These are phyloP conservation scores for Scheffersomyces spartinae DNA, from an alignment of 805 yeast genomes.

Conservation along the genomic window DNA sequence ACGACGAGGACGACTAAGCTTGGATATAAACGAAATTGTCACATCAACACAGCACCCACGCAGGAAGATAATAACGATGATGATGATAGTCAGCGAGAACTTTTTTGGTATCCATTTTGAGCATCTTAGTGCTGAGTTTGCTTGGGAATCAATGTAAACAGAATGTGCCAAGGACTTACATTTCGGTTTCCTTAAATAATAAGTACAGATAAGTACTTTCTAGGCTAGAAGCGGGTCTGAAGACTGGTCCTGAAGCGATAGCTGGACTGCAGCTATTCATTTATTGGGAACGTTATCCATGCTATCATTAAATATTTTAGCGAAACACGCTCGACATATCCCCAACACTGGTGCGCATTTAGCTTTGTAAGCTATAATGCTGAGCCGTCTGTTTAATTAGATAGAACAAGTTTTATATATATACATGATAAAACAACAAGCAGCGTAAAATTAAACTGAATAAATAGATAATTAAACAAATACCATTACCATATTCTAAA, in stretches of 20 bases:
- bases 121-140: slow-evolving; percentile 7
- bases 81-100: slow-evolving; percentile 5
- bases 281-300: too few species aligned
- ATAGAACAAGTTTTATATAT: background rate
- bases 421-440: slow-evolving; percentile 2
- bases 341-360: background rate
- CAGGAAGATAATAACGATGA: slow-evolving; percentile 6
- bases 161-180: slow-evolving; percentile 1
- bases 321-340: background rate
- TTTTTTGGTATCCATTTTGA: slow-evolving; percentile 8
- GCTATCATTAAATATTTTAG: too few species aligned
- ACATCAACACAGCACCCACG: slow-evolving; percentile 10
- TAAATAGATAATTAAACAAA: slow-evolving; percentile 1
- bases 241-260: too few species aligned
- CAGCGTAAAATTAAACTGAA: too few species aligned
- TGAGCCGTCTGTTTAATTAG: background rate
- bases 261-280: too few species aligned
- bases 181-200: slow-evolving; percentile 3
- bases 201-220: slow-evolving; percentile 4
- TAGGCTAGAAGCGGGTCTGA: too few species aligned
- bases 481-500: slow-evolving; percentile 19
- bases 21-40: slow-evolving; percentile 3
- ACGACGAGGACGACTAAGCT: slow-evolving; percentile 9
- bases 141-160: background rate
- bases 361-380: background rate